Evolutionary conservation across 139 green algal genomes (phyloP), one percentile per base, ranked within the genome.

Genomic region (Chlamydomonas asymmetrica): DNA sequence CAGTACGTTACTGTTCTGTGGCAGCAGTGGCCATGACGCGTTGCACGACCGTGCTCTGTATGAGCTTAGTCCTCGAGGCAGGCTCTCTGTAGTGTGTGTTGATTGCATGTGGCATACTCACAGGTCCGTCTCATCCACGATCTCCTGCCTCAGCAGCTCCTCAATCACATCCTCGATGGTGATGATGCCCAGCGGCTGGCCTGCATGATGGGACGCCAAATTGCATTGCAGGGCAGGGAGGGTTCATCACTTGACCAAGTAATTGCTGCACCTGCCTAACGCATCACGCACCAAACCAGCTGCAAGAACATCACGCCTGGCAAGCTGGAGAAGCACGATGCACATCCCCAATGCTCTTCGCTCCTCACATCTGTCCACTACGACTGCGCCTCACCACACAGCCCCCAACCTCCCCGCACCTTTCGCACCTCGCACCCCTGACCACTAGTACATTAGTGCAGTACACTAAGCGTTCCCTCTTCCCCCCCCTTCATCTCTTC

Each of bases 81-180:
- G 10, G 16, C 54, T 35, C 10, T 62, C 8, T 20, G 54, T n/a
- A n/a, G n/a, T n/a, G n/a, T n/a, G n/a, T n/a, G n/a, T n/a, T n/a
- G n/a, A n/a, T n/a, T n/a, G n/a, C n/a, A n/a, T n/a, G 10, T 23
- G 25, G 5, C 54, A 62, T 20, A 62, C 54, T 62, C 54, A 62
- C 0, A 78, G 61, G 54, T 91, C 86, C 16, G 86, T 91, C 61
- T 91, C 86, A 48, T 91, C 84, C 57, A 90, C 27, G 35, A 72
- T 59, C 23, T 56, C 64, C 22, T 40, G 34, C 48, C 39, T 45
- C 54, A 84, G 78, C 23, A 91, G 81, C 76, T 91, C 86, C 77
- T 91, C 86, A 31, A 91, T 78, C 3, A 87, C 72, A 35, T 91
- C 75, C 63, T 91, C 86, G 13, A 91, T 86, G 2, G 86, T 89